A percentile compares a stretch with the other conserved stretches of the same genome.
These are phyloP conservation scores for Mycena chlorophos DNA, from an alignment of 768 basidiomycete genomes.

Conservation along the genomic window DNA sequence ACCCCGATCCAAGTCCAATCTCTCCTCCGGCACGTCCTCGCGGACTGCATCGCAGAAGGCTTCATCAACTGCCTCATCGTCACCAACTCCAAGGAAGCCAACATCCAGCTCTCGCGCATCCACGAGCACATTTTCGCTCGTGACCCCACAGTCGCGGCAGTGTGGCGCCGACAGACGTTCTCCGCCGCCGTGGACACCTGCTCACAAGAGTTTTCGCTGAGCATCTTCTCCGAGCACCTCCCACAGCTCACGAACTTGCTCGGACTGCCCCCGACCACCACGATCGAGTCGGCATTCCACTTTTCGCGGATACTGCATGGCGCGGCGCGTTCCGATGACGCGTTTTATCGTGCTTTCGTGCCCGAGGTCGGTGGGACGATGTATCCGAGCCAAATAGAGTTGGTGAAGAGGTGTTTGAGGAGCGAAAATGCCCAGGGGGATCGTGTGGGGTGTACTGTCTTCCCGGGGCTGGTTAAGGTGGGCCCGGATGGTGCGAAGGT, in stretches of 20 bases:
- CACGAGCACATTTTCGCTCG: slow-evolving; percentile 87
- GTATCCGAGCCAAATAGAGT: slow-evolving; percentile 78
- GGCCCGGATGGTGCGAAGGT: slow-evolving; percentile 14
- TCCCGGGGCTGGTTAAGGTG: slow-evolving; percentile 86
- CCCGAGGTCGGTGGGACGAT: slow-evolving; percentile 77
- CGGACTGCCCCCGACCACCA: slow-evolving; percentile 42
- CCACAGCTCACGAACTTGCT: slow-evolving; percentile 63
- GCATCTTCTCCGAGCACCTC: slow-evolving; percentile 71
- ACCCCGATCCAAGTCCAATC: slow-evolving; percentile 76
- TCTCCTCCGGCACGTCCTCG: slow-evolving; percentile 77
- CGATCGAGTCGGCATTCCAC: slow-evolving; percentile 72
- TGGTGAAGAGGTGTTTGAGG: slow-evolving; percentile 77
- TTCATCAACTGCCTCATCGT: slow-evolving; percentile 85
- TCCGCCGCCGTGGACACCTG: slow-evolving; percentile 80
- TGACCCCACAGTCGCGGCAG: slow-evolving; percentile 87
- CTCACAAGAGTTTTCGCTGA: slow-evolving; percentile 66
- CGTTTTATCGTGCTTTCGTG: slow-evolving; percentile 85
- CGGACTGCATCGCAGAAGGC: slow-evolving; percentile 74
- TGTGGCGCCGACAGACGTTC: slow-evolving; percentile 90
- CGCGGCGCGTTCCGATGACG: slow-evolving; percentile 59
- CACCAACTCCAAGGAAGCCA: slow-evolving; percentile 83
- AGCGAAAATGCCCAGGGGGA: slow-evolving; percentile 75
- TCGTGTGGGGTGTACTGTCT: slow-evolving; percentile 80
- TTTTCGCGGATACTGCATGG: slow-evolving; percentile 89
- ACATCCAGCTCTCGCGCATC: slow-evolving; percentile 79